phyloP scores from a whole-genome alignment of 306 rosid species.

The Acmispon strigosus region DNA sequence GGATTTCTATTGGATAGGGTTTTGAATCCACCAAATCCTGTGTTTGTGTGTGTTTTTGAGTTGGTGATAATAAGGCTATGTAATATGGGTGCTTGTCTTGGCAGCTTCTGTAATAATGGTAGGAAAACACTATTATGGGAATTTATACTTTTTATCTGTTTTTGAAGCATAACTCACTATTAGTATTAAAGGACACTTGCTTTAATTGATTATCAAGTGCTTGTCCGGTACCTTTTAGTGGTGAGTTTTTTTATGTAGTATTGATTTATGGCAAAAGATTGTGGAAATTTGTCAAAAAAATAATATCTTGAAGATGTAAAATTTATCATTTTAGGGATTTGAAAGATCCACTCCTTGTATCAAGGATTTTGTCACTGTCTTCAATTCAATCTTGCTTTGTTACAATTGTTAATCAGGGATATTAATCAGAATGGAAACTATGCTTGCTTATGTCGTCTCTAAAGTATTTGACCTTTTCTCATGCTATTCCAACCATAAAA shows the following conservation, averaged over 20 bases:
- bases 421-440: not conserved
- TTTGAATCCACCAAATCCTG: not conserved
- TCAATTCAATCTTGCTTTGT: conserved; percentile 12
- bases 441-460: not conserved
- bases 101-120: not conserved
- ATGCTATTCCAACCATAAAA: not conserved
- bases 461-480: not conserved
- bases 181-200: not conserved
- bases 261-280: not conserved
- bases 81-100: not conserved
- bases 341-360: not conserved
- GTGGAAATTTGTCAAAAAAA: not conserved
- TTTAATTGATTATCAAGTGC: not conserved
- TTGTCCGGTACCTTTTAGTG: not conserved
- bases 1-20: not conserved
- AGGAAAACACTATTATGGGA: not conserved
- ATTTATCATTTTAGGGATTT: not conserved
- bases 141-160: not conserved
- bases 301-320: not conserved
- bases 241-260: not conserved
- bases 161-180: conserved; percentile 1
- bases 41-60: not conserved
- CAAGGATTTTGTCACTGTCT: not conserved
- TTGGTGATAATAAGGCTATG: too few species aligned
- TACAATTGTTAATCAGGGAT: not conserved